These are phyloP conservation scores for Penicillium chermesinum DNA, from an alignment of 495 filamentous ascomycete species.

Conservation along the genomic window DNA sequence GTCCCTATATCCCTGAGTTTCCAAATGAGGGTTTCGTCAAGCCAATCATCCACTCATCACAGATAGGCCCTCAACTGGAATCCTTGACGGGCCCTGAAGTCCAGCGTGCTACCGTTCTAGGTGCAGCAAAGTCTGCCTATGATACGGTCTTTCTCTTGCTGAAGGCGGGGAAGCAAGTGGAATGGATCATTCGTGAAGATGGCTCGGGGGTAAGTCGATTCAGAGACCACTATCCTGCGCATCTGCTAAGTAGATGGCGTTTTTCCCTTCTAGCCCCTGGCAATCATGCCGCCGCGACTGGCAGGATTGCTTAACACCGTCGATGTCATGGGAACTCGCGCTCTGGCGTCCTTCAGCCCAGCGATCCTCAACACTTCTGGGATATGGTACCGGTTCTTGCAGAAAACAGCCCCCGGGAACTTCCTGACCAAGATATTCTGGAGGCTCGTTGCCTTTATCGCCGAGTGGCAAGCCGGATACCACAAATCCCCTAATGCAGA, in stretches of 20 bases:
- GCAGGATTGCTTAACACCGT: neutral
- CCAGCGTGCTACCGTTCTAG: neutral
- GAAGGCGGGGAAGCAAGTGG: neutral
- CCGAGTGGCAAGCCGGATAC: neutral
- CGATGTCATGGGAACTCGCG: neutral
- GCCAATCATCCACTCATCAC: neutral
- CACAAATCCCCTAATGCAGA: too few relatives aligned
- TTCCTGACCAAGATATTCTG: neutral
- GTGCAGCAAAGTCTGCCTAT: neutral
- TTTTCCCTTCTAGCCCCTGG: too few relatives aligned
- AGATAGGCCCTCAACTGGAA: neutral
- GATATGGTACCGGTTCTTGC: neutral
- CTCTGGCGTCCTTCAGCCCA: neutral
- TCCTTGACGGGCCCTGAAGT: neutral
- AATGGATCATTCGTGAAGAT: neutral
- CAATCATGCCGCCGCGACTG: neutral
- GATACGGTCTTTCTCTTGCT: neutral
- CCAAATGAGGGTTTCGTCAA: neutral
- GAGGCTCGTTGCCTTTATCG: neutral
- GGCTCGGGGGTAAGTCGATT: too few relatives aligned
- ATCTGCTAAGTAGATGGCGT: too few relatives aligned
- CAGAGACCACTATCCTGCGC: too few relatives aligned
- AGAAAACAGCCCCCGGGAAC: neutral
- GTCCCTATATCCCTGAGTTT: neutral
- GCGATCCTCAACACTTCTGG: neutral